Percentiles rank a stretch among this genome's conserved stretches.
Evolutionary conservation across 495 filamentous ascomycete species (phyloP).

Genomic region (Penicillium pulvis): DNA sequence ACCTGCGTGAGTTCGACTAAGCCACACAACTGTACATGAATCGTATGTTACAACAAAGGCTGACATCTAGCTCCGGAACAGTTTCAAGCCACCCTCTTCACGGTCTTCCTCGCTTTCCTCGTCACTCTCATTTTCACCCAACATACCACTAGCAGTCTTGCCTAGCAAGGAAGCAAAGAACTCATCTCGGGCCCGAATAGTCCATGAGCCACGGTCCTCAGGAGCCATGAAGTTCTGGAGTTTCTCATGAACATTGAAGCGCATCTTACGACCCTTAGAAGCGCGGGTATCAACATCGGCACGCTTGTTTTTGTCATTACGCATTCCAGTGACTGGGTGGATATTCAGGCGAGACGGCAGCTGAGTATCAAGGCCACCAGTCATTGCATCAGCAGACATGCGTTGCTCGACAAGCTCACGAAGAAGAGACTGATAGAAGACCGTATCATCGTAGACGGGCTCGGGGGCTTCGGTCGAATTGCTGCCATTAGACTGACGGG

Average conservation of each 20-base stretch:
- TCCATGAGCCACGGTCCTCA: conserved; percentile 78
- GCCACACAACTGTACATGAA: background rate
- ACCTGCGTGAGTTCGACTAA: background rate
- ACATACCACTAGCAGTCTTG: conserved; percentile 60
- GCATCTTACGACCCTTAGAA: conserved; percentile 91
- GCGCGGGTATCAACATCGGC: conserved; percentile 83
- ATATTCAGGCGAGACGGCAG: conserved; percentile 37
- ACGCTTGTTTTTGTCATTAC: conserved; percentile 79
- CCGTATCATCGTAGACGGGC: conserved; percentile 83
- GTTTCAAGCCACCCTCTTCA: conserved; percentile 70
- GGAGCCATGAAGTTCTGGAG: conserved; percentile 98
- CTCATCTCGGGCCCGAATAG: conserved; percentile 73
- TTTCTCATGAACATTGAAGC: conserved; percentile 93
- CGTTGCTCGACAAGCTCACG: conserved; percentile 91
- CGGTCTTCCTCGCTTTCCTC: conserved; percentile 56
- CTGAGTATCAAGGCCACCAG: conserved; percentile 46
- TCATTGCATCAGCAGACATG: conserved; percentile 53
- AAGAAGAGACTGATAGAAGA: conserved; percentile 89
- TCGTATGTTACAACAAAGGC: conserved; percentile 1
- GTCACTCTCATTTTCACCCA: conserved; percentile 65
- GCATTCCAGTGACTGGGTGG: conserved; percentile 61
- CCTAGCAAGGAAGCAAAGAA: conserved; percentile 90
- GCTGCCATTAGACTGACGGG: conserved; percentile 23
- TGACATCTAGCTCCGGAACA: conserved; percentile 62
- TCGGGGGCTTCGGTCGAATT: conserved; percentile 16